phyloP scores from a whole-genome alignment of 345 rosid genomes.

The Pugionium cornutum region DNA sequence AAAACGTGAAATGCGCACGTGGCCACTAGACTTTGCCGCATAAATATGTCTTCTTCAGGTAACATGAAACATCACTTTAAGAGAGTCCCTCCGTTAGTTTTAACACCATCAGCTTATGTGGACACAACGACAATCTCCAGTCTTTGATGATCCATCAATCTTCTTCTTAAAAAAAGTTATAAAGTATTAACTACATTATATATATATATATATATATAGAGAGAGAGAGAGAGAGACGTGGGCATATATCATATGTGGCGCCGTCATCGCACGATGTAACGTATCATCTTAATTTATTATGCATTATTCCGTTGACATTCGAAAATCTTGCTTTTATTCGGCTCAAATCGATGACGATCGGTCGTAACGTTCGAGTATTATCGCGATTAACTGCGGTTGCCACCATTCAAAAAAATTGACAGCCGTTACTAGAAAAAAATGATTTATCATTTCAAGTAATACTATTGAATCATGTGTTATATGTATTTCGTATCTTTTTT shows the following conservation, averaged over 20 bases:
- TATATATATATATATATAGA: background rate
- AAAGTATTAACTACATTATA: too few species aligned
- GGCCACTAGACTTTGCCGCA: conserved; percentile 39
- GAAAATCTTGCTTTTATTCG: too few species aligned
- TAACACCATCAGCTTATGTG: conserved; percentile 32
- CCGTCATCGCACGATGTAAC: conserved; percentile 44
- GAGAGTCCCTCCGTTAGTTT: conserved; percentile 13
- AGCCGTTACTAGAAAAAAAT: too few species aligned
- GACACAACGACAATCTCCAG: conserved; percentile 1
- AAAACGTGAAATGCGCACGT: conserved; percentile 27
- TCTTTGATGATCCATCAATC: too few species aligned
- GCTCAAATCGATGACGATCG: too few species aligned
- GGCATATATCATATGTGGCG: conserved; percentile 13
- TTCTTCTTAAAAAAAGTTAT: too few species aligned
- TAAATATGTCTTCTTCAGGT: conserved; percentile 16
- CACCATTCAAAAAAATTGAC: too few species aligned
- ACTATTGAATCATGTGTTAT: too few species aligned
- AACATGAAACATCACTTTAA: conserved; percentile 37
- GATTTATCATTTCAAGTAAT: too few species aligned
- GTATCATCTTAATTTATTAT: conserved; percentile 29
- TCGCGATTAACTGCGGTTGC: background rate
- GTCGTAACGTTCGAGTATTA: background rate
- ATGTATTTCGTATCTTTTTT: too few species aligned
- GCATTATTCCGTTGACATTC: background rate
- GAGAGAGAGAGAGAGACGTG: background rate